Base-by-base conservation (phyloP, 2,329 filamentous ascomycete genomes). In the Lomentospora prolificans region DNA sequence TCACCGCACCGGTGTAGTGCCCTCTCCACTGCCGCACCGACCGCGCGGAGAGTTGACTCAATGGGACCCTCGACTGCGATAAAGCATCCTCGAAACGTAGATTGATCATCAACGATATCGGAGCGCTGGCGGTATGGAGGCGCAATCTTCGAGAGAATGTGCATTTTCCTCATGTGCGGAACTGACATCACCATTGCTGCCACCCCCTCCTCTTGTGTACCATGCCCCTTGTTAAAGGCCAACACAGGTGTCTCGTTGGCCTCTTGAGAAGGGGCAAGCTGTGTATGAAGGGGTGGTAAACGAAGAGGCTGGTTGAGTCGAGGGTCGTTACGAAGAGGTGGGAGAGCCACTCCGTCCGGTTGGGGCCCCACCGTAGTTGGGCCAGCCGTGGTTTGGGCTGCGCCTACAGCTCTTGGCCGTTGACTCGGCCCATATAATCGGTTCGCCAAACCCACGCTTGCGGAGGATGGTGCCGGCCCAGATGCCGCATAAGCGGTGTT, bases 1-100 rank as follows among this genome's bases (percentile, higher is more conserved):
- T 78, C 73, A 12, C 68, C 68, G 10, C 71, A 72, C 4, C 66
- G 67, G 2, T 64, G 61, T 46, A 95, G 73, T 62, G 84, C 85
- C 31, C 77, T 75, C 55, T 86, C 78, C 19, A 96, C 80, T 17
- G 80, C 78, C 3, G 76, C 72, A 3, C 89, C 84, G 3, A 88
- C 80, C 8, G 79, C 75, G 1, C 72, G 67, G 8, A 80, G 65
- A 22, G 80, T 61, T n/a, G 64, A 63, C 5, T 66, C 60, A 57
- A 85, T 80, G 17, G 86, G 77, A 1, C 91, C 91, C 68, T 97
- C 92, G 27, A 97, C 74, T 0, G 89, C 86, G 59, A 97, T 85
- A 36, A 96, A 80, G 0, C 87, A 81, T 0, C 92, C 91, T n/a
- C 90, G 81, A 5, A 75, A 72, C 61, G 74, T 70, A 58, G 69